Evolutionary conservation across 768 basidiomycete genomes (phyloP).

Genomic region (Lactifluus pinguis): DNA sequence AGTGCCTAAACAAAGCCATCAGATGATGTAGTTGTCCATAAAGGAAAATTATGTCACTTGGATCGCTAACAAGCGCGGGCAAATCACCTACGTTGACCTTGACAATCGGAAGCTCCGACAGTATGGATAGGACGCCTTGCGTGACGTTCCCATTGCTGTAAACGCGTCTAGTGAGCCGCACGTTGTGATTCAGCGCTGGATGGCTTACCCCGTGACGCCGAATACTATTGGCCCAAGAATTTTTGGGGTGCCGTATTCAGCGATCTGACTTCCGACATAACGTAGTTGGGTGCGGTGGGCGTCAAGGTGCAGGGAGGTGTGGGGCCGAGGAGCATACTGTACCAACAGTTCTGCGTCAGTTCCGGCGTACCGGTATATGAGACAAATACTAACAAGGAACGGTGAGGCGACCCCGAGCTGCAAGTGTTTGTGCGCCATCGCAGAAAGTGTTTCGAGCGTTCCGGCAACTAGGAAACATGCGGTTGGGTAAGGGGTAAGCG

Average conservation of each 20-base stretch:
- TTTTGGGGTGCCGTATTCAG: conserved; percentile 47
- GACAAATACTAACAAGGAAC: conserved; percentile 53
- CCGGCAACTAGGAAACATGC: conserved; percentile 58
- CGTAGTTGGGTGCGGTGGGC: conserved; percentile 47
- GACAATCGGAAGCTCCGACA: conserved; percentile 60
- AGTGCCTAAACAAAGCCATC: conserved; percentile 33
- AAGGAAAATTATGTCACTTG: conserved; percentile 31
- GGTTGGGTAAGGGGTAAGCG: background rate
- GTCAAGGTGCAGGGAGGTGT: conserved; percentile 53
- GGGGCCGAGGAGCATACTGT: conserved; percentile 76
- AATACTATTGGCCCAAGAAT: conserved; percentile 69
- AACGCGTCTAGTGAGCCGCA: background rate
- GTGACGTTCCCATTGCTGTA: conserved; percentile 74
- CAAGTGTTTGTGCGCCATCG: conserved; percentile 72
- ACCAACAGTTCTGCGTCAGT: background rate
- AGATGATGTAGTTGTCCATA: background rate
- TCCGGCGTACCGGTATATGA: background rate
- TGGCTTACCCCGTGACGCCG: conserved; percentile 68
- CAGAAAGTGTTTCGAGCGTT: conserved; percentile 68
- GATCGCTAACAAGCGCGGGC: conserved; percentile 41
- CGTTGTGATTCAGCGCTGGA: background rate
- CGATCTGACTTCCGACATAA: conserved; percentile 48
- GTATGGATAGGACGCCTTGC: conserved; percentile 62
- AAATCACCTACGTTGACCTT: conserved; percentile 50
- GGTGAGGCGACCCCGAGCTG: conserved; percentile 74